These are phyloP conservation scores for Verbena officinalis DNA, from an alignment of 257 asterid genomes.

Conservation along the genomic window DNA sequence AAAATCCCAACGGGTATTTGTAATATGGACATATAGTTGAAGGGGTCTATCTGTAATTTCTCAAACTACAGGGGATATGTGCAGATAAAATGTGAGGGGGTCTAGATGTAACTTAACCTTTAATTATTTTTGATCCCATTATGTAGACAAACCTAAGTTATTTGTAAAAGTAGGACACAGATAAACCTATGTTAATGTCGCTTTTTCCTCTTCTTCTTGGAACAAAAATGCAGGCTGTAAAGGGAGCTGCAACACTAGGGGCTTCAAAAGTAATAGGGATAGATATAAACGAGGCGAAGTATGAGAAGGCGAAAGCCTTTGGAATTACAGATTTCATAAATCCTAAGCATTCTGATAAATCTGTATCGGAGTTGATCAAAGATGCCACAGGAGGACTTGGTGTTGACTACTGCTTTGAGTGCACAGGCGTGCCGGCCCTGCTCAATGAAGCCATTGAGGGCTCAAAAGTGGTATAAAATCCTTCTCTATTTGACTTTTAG, in stretches of 20 bases:
- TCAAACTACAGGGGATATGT: no score
- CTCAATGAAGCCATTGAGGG: slow-evolving; percentile 72
- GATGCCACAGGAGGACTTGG: slow-evolving; percentile 79
- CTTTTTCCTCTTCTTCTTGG: neutral
- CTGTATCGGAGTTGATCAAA: slow-evolving; percentile 58
- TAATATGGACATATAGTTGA: no score
- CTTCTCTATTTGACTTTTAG: no score
- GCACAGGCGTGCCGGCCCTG: slow-evolving; percentile 64
- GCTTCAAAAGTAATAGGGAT: slow-evolving; percentile 70
- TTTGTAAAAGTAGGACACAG: no score
- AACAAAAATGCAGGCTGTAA: slow-evolving; percentile 47
- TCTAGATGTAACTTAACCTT: no score
- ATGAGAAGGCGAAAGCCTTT: slow-evolving; percentile 52
- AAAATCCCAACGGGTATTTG: no score
- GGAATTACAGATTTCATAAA: slow-evolving; percentile 78
- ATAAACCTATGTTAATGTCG: no score
- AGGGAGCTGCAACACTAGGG: slow-evolving; percentile 57
- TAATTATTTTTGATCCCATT: no score
- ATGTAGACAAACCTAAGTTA: no score
- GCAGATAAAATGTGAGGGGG: no score
- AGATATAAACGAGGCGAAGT: slow-evolving; percentile 60
- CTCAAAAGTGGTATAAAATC: slow-evolving; percentile 58
- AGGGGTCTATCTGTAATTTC: no score
- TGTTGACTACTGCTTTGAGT: slow-evolving; percentile 66
- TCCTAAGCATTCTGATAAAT: slow-evolving; percentile 46